Evolutionary conservation across 768 basidiomycete species (phyloP).

Genomic region (Coprinopsis cinerea): DNA sequence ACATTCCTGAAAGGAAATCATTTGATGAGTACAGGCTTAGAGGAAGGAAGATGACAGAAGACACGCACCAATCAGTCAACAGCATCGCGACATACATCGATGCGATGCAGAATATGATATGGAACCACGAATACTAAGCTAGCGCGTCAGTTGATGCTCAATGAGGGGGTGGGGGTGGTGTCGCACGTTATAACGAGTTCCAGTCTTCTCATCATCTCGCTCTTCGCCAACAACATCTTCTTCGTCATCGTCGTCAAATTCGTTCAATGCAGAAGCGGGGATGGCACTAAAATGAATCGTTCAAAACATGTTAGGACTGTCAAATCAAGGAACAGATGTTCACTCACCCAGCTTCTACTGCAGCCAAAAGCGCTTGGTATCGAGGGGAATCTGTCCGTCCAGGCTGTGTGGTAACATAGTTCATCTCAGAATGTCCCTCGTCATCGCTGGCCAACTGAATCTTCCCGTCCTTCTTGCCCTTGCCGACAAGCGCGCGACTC

Average conservation of each 20-base stretch:
- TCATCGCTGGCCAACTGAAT: slow-evolving; percentile 59
- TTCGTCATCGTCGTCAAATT: slow-evolving; percentile 71
- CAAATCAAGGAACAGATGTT: slow-evolving; percentile 2
- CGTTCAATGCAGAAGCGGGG: slow-evolving; percentile 86
- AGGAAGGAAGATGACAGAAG: slow-evolving; percentile 3
- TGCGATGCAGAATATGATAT: slow-evolving; percentile 92
- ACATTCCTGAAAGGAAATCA: slow-evolving; percentile 53
- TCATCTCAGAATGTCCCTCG: slow-evolving; percentile 60
- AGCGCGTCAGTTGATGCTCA: slow-evolving; percentile 10
- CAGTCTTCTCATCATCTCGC: slow-evolving; percentile 88
- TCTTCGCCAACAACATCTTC: slow-evolving; percentile 62
- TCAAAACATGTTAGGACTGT: background rate
- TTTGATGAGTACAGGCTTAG: slow-evolving; percentile 3
- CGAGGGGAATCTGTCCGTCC: slow-evolving; percentile 78
- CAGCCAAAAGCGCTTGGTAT: slow-evolving; percentile 91
- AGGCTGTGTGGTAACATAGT: slow-evolving; percentile 80
- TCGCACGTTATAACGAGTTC: slow-evolving; percentile 86
- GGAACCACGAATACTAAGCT: slow-evolving; percentile 94
- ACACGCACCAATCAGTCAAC: slow-evolving; percentile 87
- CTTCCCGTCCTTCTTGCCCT: slow-evolving; percentile 57
- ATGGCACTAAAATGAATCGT: slow-evolving; percentile 55
- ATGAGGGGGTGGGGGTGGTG: background rate
- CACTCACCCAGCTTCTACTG: slow-evolving; percentile 88
- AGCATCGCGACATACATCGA: slow-evolving; percentile 98
- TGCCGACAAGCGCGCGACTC: slow-evolving; percentile 83